Percentiles rank a stretch among this genome's conserved stretches.
Conservation (phyloP, 768 basidiomycete species). For the Tricholoma terreum region DNA sequence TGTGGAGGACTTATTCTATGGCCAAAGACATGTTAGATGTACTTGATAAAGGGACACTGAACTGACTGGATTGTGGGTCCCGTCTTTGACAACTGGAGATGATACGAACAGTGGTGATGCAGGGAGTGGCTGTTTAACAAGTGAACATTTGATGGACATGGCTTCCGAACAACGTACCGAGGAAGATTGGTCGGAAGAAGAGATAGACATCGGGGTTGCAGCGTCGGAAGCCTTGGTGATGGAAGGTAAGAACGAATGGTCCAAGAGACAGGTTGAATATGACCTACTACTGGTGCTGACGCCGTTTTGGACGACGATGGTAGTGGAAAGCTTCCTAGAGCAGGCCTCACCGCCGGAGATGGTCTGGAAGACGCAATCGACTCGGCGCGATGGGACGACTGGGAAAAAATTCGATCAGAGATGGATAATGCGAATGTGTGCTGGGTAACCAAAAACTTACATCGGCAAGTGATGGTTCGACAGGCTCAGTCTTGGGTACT, state of each 20-base stretch:
- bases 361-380: conserved; percentile 3
- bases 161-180: background rate
- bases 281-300: background rate
- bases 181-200: conserved; percentile 4
- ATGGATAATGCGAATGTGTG: background rate
- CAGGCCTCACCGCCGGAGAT: background rate
- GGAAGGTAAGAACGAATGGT: too few species aligned
- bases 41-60: background rate
- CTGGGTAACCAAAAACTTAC: conserved; percentile 9
- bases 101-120: background rate
- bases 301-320: background rate
- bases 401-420: background rate
- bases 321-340: background rate
- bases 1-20: background rate
- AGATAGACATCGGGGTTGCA: conserved; percentile 10
- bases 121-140: background rate
- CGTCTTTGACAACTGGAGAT: background rate
- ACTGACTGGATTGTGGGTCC: background rate
- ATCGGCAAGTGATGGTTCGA: conserved; percentile 10
- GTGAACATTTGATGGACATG: background rate
- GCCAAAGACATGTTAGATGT: background rate
- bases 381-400: background rate
- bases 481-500: conserved; percentile 16
- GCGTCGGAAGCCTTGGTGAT: background rate
- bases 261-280: too few species aligned